Evolutionary conservation across 768 basidiomycete genomes (phyloP).

Genomic region (Suillus alpinus): DNA sequence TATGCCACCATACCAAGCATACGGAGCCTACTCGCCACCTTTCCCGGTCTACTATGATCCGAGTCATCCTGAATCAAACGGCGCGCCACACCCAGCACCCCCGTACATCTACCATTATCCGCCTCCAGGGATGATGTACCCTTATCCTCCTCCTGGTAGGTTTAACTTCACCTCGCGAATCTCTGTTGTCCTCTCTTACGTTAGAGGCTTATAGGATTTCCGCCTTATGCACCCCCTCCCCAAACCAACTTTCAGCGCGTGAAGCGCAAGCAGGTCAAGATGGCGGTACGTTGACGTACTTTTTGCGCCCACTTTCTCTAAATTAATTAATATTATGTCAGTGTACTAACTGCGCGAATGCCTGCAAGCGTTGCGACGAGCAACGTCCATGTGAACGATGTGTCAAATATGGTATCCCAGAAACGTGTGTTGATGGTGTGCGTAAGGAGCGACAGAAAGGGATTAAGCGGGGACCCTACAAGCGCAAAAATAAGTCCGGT

Average conservation of each 20-base stretch:
- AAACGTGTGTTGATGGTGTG: conserved; percentile 56
- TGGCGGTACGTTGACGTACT: conserved; percentile 42
- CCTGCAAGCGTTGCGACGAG: conserved; percentile 58
- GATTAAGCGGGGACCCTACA: conserved; percentile 57
- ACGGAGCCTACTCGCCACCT: conserved; percentile 30
- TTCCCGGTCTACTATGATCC: conserved; percentile 33
- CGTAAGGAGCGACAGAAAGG: conserved; percentile 66
- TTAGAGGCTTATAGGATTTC: conserved; percentile 25
- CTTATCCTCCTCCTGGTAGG: conserved; percentile 39
- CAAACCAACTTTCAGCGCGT: conserved; percentile 24
- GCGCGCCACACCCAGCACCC: conserved; percentile 20
- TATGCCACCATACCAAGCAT: conserved; percentile 28
- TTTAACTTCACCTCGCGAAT: background rate
- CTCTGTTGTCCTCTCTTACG: conserved; percentile 7
- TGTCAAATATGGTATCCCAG: conserved; percentile 57
- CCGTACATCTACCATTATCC: conserved; percentile 39
- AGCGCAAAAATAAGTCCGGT: conserved; percentile 43
- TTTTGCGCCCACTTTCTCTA: background rate
- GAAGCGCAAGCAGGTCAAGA: conserved; percentile 59
- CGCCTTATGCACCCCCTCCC: conserved; percentile 20
- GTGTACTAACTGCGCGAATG: conserved; percentile 58
- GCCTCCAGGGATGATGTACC: conserved; percentile 43
- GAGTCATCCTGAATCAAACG: conserved; percentile 31
- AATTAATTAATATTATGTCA: conserved; percentile 16
- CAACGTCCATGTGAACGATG: conserved; percentile 63